Evolutionary conservation across 257 asterid genomes (phyloP).

Genomic region (Catharanthus roseus): DNA sequence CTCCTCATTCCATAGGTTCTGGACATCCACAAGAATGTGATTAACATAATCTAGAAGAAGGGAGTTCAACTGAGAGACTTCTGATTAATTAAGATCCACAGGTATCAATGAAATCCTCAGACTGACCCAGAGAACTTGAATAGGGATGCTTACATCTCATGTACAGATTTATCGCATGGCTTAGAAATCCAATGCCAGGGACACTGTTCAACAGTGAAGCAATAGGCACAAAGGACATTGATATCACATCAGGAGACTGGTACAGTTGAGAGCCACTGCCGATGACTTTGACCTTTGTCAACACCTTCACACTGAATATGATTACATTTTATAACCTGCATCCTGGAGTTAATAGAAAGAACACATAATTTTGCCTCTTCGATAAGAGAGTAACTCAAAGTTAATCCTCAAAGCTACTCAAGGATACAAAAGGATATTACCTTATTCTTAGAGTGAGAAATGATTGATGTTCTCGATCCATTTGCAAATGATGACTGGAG

Average conservation of each 20-base stretch:
- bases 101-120: not conserved
- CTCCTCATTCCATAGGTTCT: not conserved
- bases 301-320: not conserved
- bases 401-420: not conserved
- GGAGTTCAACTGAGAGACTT: not conserved
- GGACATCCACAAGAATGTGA: not conserved
- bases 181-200: not conserved
- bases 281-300: slow-evolving; percentile 5
- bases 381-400: not conserved
- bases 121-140: not conserved
- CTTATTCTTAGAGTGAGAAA: slow-evolving; percentile 64
- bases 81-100: not conserved
- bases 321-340: slow-evolving; percentile 3
- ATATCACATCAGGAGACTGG: not conserved
- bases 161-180: not conserved
- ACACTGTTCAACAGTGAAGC: not conserved
- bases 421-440: slow-evolving; percentile 31
- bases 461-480: slow-evolving; percentile 45
- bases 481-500: slow-evolving; percentile 55
- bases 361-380: not conserved
- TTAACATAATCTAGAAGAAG: not conserved
- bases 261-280: slow-evolving; percentile 5
- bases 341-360: not conserved
- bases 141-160: not conserved
- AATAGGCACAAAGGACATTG: not conserved